Base-by-base conservation (phyloP, 352 stramenopile genomes). In the Globisporangium carolinianum region DNA sequence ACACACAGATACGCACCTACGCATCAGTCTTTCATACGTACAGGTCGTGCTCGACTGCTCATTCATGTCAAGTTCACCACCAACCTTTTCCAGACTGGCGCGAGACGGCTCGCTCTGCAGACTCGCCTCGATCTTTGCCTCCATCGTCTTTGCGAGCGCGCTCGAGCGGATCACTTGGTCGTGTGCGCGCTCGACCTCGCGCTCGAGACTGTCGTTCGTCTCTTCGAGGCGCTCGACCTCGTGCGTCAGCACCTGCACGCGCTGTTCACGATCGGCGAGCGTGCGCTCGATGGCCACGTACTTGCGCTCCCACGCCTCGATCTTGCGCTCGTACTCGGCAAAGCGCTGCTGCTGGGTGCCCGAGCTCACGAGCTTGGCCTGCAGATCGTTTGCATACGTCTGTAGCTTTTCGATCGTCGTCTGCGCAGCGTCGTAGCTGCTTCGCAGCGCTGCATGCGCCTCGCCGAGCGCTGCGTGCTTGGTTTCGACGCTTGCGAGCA, bases 151-250 rank as follows among this genome's bases (percentile, higher is more conserved):
- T 60, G 83, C 68, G 1, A 61, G 57, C 5, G 62, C 76, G 12
- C 65, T 81, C 50, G 74, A 68, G 47, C 60, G 62, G 39, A 85
- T 85, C n/a, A 82, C 35, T 49, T 79, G 65, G 37, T 83, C 71
- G 38, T 87, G 76, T 3, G 68, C 62, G 4, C 58, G 51, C 4
- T 41, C 17, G 5, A 87, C 17, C 18, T 87, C 76, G 4, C 49
- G 47, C 46, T 87, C 72, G 9, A 87, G 38, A 24, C 42, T 38
- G 47, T 60, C 63, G 32, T 79, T 71, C 2, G 61, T 62, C 37
- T 64, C 43, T 4, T 65, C 47, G 42, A 63, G 42, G 24, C 61
- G 42, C 42, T 73, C 54, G 7, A 65, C 39, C 35, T 71, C 50
- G 47, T 71, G 62, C 11, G 10, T 48, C 12, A 72, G 50, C 38